A percentile compares a stretch with the other conserved stretches of the same genome.
phyloP scores from a whole-genome alignment of 2,329 filamentous ascomycete genomes.

The Drechslera avenae region DNA sequence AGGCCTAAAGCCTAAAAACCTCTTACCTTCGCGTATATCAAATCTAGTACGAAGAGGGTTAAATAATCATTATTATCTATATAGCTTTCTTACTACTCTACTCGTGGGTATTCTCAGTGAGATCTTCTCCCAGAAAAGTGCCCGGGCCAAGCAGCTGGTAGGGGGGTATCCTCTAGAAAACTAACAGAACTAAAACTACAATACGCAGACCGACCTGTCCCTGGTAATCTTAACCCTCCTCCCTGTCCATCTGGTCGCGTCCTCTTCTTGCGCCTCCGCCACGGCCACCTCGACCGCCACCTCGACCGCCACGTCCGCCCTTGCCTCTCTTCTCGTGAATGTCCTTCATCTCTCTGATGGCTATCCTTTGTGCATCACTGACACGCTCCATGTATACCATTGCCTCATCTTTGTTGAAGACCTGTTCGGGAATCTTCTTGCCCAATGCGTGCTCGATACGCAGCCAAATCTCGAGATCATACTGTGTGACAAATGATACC shows the following conservation, averaged over 20 bases:
- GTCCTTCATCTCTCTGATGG: slow-evolving; percentile 80
- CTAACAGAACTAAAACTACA: neutral
- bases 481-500: slow-evolving; percentile 82
- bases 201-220: neutral
- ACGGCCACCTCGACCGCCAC: slow-evolving; percentile 18
- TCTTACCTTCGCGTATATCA: too few species aligned
- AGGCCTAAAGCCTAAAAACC: too few species aligned
- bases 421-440: slow-evolving; percentile 73
- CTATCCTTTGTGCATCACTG: slow-evolving; percentile 80
- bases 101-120: too few species aligned
- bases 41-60: too few species aligned
- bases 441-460: slow-evolving; percentile 83
- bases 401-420: slow-evolving; percentile 78
- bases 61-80: too few species aligned
- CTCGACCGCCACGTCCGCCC: slow-evolving; percentile 55
- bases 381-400: slow-evolving; percentile 80
- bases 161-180: slow-evolving; percentile 11
- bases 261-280: slow-evolving; percentile 52
- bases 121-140: slow-evolving; percentile 9
- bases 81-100: too few species aligned
- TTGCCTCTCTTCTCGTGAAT: slow-evolving; percentile 70
- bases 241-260: slow-evolving; percentile 73
- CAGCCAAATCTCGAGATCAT: slow-evolving; percentile 79
- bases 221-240: slow-evolving; percentile 62
- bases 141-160: slow-evolving; percentile 11